Conservation (phyloP, 73 alveolate genomes). For the Uronychia setigera region DNA sequence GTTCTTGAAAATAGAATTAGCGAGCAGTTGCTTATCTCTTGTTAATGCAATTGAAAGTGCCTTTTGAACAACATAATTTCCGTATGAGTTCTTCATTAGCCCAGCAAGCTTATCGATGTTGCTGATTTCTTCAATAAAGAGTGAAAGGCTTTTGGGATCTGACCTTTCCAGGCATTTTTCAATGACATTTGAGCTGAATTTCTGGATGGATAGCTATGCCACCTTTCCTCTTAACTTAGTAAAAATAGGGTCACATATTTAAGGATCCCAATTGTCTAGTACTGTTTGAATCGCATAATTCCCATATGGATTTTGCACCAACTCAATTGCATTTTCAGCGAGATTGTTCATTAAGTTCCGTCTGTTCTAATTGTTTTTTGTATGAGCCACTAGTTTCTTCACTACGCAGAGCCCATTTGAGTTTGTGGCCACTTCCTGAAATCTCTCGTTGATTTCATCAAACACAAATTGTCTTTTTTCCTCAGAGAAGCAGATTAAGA, state of each 20-base stretch:
- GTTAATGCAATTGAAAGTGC: constrained; percentile 67
- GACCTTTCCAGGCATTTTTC: constrained; percentile 79
- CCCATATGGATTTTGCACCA: constrained; percentile 93
- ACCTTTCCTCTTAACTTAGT: constrained; percentile 41
- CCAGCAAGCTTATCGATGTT: constrained; percentile 63
- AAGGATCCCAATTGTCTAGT: constrained; percentile 56
- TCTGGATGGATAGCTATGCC: constrained; percentile 72
- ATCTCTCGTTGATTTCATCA: constrained; percentile 41
- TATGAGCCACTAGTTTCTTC: constrained; percentile 78
- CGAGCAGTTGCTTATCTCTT: constrained; percentile 39
- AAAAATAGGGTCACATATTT: constrained; percentile 33
- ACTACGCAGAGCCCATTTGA: constrained; percentile 93
- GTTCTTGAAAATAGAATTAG: constrained; percentile 26
- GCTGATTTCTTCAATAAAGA: constrained; percentile 59
- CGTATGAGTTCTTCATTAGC: constrained; percentile 77
- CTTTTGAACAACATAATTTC: constrained; percentile 77
- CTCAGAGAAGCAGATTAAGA: constrained; percentile 73
- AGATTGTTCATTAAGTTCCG: constrained; percentile 48
- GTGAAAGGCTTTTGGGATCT: constrained; percentile 1
- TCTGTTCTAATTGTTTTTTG: constrained; percentile 28
- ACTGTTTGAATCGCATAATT: constrained; percentile 80
- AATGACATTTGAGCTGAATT: constrained; percentile 89
- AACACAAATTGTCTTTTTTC: constrained; percentile 56
- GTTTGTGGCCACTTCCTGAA: constrained; percentile 67
- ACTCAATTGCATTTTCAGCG: constrained; percentile 74